phyloP scores from a whole-genome alignment of 2,329 filamentous ascomycete genomes.

The Ceratocystis diversiconidia region DNA sequence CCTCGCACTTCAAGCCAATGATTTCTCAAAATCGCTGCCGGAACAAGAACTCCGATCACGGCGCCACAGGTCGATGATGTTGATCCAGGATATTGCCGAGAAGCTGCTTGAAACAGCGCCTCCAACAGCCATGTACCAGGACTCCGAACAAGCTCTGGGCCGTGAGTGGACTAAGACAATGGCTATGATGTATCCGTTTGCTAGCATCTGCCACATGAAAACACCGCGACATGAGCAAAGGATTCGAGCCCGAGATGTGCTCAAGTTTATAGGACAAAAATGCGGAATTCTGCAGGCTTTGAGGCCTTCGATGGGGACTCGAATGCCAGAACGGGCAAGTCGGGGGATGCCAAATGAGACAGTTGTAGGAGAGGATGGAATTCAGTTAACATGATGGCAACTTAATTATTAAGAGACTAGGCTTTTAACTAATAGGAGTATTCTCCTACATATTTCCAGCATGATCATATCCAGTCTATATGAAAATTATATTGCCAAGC shows the following conservation, averaged over 20 bases:
- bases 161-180: slow-evolving; percentile 15
- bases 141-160: background rate
- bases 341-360: slow-evolving; percentile 1
- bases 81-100: slow-evolving; percentile 11
- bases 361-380: slow-evolving; percentile 19
- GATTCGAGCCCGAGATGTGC: slow-evolving; percentile 11
- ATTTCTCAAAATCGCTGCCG: background rate
- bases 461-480: no score
- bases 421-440: background rate
- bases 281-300: slow-evolving; percentile 17
- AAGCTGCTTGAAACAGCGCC: slow-evolving; percentile 11
- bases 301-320: slow-evolving; percentile 10
- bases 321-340: slow-evolving; percentile 11
- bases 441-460: no score
- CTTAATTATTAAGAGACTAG: background rate
- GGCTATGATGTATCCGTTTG: slow-evolving; percentile 18
- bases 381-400: background rate
- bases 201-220: slow-evolving; percentile 16
- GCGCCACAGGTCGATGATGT: slow-evolving; percentile 7
- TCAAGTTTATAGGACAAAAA: slow-evolving; percentile 15
- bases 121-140: background rate
- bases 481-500: no score
- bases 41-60: background rate
- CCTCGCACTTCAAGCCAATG: slow-evolving; percentile 4
- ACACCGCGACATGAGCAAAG: slow-evolving; percentile 13